These are phyloP conservation scores for Ogataea methylovora DNA, from an alignment of 805 yeast genomes.

Conservation along the genomic window DNA sequence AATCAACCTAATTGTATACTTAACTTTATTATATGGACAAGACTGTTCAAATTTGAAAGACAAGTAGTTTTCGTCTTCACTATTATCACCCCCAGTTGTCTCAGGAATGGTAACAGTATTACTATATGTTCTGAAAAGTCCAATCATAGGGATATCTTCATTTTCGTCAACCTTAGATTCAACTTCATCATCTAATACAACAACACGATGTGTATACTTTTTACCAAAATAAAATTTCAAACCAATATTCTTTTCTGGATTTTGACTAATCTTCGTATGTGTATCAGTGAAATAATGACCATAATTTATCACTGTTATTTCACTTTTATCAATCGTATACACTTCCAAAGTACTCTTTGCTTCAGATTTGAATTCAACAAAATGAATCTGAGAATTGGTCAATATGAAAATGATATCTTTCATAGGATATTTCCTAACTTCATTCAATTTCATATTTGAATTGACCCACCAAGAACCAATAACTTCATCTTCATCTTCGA, in stretches of 20 bases:
- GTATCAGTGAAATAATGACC: conserved; percentile 19
- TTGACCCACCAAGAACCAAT: conserved; percentile 29
- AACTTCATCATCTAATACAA: conserved; percentile 3
- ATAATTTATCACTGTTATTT: conserved; percentile 18
- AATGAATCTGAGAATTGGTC: conserved; percentile 15
- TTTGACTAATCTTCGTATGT: conserved; percentile 13
- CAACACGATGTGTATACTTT: not conserved
- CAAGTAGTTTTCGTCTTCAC: conserved; percentile 2
- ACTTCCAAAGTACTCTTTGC: conserved; percentile 11
- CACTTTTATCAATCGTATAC: conserved; percentile 11
- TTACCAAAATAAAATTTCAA: conserved; percentile 11
- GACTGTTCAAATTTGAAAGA: conserved; percentile 12
- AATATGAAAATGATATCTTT: conserved; percentile 18
- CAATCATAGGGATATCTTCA: no score
- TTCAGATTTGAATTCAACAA: conserved; percentile 14
- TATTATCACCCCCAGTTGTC: no score
- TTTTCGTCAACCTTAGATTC: not conserved
- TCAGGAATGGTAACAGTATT: no score
- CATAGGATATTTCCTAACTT: conserved; percentile 7
- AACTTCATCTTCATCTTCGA: conserved; percentile 14
- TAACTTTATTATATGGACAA: conserved; percentile 8
- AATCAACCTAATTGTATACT: conserved; percentile 9
- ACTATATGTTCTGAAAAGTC: no score
- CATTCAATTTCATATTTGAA: conserved; percentile 8
- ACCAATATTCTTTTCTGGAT: conserved; percentile 27